Conservation (phyloP, 805 yeast genomes). For the Naumovozyma castellii region DNA sequence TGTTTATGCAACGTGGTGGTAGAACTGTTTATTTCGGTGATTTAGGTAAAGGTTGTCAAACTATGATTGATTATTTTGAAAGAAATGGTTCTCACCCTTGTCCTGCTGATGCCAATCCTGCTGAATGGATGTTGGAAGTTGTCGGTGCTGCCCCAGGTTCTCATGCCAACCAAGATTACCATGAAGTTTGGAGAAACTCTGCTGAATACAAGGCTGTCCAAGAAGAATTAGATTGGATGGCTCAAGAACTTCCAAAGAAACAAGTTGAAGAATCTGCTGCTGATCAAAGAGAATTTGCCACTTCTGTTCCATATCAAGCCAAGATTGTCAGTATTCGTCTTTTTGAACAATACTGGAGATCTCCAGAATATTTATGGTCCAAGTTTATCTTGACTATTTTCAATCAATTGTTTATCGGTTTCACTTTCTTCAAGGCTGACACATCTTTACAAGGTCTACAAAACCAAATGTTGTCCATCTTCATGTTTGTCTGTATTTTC, state of each 20-base stretch:
- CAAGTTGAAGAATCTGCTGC: conserved; percentile 30
- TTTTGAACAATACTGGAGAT: conserved; percentile 59
- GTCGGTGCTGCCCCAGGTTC: conserved; percentile 80
- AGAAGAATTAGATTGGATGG: conserved; percentile 56
- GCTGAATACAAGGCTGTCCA: conserved; percentile 49
- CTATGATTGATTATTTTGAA: conserved; percentile 59
- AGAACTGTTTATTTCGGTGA: conserved; percentile 69
- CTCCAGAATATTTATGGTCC: conserved; percentile 53
- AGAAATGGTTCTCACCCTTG: conserved; percentile 54
- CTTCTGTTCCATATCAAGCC: conserved; percentile 35
- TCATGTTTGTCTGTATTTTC: conserved; percentile 54
- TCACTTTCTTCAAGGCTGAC: conserved; percentile 62
- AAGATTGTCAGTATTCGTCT: conserved; percentile 43
- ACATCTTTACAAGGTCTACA: conserved; percentile 61
- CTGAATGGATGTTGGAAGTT: conserved; percentile 87
- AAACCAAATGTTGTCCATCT: conserved; percentile 70
- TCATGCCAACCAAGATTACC: conserved; percentile 60
- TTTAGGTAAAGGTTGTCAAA: conserved; percentile 44
- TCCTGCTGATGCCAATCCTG: conserved; percentile 67
- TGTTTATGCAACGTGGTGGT: conserved; percentile 64
- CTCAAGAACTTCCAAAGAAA: conserved; percentile 39
- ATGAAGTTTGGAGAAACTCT: conserved; percentile 71
- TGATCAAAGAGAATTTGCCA: conserved; percentile 35
- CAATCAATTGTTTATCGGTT: conserved; percentile 61
- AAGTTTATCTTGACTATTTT: conserved; percentile 45